Evolutionary conservation across 148 eudicot genomes (phyloP).

Genomic region (Talinum fruticosum): DNA sequence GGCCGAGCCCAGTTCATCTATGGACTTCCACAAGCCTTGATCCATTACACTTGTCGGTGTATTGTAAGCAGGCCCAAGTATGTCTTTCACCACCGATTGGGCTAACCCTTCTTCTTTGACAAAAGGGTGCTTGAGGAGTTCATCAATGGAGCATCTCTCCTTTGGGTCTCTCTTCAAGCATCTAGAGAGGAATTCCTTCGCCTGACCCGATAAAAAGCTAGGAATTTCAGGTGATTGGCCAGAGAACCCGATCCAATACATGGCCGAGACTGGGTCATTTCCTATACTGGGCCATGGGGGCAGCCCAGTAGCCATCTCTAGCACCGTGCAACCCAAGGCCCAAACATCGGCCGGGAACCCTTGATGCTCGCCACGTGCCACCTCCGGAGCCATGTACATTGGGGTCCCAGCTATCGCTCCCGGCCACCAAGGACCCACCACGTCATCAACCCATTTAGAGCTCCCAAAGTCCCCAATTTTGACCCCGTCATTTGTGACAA

Average conservation of each 20-base stretch:
- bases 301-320: slow-evolving; percentile 60
- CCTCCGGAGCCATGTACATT: slow-evolving; percentile 67
- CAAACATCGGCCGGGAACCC: slow-evolving; percentile 54
- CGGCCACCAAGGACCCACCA: not conserved
- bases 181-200: slow-evolving; percentile 55
- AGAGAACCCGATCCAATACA: slow-evolving; percentile 52
- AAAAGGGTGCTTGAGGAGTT: slow-evolving; percentile 68
- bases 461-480: slow-evolving; percentile 75
- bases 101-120: slow-evolving; percentile 16
- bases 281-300: slow-evolving; percentile 44
- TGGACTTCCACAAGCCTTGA: slow-evolving; percentile 42
- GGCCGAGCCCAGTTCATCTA: slow-evolving; percentile 23
- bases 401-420: slow-evolving; percentile 53
- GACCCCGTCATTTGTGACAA: slow-evolving; percentile 34
- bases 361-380: slow-evolving; percentile 60
- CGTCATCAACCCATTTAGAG: slow-evolving; percentile 37
- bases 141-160: slow-evolving; percentile 52
- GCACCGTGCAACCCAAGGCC: slow-evolving; percentile 63
- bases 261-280: slow-evolving; percentile 34
- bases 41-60: slow-evolving; percentile 67
- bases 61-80: slow-evolving; percentile 16
- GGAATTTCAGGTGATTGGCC: slow-evolving; percentile 50
- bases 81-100: not conserved
- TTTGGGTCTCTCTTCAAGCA: slow-evolving; percentile 52
- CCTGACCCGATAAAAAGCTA: slow-evolving; percentile 34